These are phyloP conservation scores for Chlamydomonas reinhardtii DNA, from an alignment of 163 green algal genomes.

Conservation along the genomic window DNA sequence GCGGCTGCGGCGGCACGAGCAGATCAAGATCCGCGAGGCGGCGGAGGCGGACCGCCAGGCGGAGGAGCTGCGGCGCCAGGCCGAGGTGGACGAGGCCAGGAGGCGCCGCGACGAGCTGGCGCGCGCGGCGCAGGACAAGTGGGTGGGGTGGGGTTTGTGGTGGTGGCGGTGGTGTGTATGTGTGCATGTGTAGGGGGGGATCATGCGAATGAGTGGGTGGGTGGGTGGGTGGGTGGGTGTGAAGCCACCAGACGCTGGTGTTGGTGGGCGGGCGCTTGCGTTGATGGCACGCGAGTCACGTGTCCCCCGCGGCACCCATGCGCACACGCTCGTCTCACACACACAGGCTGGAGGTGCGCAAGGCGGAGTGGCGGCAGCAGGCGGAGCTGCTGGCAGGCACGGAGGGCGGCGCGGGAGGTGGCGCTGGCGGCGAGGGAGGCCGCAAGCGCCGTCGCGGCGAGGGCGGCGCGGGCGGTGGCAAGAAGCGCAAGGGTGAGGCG, in stretches of 20 bases:
- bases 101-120: constrained; percentile 17
- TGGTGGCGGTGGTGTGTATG: not conserved
- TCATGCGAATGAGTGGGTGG: too few species aligned
- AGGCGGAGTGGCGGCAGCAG: constrained; percentile 66
- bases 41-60: constrained; percentile 54
- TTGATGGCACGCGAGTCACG: too few species aligned
- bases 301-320: too few species aligned
- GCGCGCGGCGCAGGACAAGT: constrained; percentile 47
- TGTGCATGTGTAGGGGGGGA: too few species aligned
- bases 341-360: constrained; percentile 61
- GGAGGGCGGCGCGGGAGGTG: constrained; percentile 35
- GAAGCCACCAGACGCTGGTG: too few species aligned
- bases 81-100: constrained; percentile 13
- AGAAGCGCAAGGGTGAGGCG: constrained; percentile 26
- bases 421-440: not conserved
- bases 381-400: constrained; percentile 25
- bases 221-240: too few species aligned
- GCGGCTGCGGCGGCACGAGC: constrained; percentile 38
- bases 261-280: too few species aligned
- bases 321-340: too few species aligned
- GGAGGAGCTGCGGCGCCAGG: constrained; percentile 40
- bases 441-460: constrained; percentile 17
- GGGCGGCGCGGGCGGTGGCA: constrained; percentile 10
- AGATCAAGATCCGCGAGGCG: constrained; percentile 47
- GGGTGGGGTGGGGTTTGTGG: not conserved